These are phyloP conservation scores for Magnolia officinalis DNA, from an alignment of 164 flowering plant genomes.

Conservation along the genomic window DNA sequence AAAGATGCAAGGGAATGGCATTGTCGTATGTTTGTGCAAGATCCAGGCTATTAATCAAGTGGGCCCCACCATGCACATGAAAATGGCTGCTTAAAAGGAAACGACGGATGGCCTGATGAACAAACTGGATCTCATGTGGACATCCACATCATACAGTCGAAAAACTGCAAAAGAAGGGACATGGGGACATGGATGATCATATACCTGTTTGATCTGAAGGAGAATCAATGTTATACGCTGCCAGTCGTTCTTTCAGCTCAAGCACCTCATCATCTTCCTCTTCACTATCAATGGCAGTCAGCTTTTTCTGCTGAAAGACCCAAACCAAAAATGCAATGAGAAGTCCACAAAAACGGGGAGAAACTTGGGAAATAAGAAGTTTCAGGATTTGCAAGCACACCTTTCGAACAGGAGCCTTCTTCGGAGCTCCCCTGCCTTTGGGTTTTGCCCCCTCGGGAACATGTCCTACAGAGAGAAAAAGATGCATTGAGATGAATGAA, in stretches of 20 bases:
- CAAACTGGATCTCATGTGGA: too few relatives aligned
- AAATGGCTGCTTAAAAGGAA: background rate
- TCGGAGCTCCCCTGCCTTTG: constrained; percentile 52
- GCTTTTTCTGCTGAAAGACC: constrained; percentile 30
- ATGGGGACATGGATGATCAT: too few relatives aligned
- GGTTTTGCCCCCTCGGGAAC: constrained; percentile 44
- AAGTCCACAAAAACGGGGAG: too few relatives aligned
- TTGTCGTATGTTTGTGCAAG: too few relatives aligned
- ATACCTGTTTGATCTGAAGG: constrained; percentile 60
- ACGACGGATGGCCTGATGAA: background rate
- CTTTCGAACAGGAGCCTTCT: constrained; percentile 68
- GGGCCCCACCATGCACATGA: background rate
- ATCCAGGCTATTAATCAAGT: too few relatives aligned
- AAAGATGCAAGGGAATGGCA: too few relatives aligned
- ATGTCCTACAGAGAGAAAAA: constrained; percentile 21
- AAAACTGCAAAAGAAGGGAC: too few relatives aligned
- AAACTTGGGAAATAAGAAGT: too few relatives aligned
- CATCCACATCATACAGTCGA: too few relatives aligned
- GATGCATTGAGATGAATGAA: too few relatives aligned
- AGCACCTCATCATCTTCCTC: constrained; percentile 64
- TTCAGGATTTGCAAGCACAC: constrained; percentile 20
- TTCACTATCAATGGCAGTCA: constrained; percentile 24
- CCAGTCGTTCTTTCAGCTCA: constrained; percentile 59
- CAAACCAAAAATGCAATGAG: background rate
- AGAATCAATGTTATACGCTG: constrained; percentile 70